These are phyloP conservation scores for Zea mays DNA, from an alignment of 176 grass and related monocot species.

Conservation along the genomic window DNA sequence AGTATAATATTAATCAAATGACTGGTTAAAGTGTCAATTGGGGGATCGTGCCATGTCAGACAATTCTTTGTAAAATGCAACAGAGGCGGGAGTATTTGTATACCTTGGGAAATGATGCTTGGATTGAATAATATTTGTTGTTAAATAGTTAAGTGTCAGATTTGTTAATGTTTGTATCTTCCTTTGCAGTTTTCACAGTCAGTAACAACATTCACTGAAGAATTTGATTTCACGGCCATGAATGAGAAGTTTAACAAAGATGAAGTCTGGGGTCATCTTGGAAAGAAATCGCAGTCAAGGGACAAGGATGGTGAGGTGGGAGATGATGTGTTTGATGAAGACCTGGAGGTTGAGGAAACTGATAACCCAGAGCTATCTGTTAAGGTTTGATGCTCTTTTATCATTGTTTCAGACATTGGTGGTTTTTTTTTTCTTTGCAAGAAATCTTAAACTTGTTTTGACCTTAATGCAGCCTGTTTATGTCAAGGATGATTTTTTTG, in stretches of 20 bases:
- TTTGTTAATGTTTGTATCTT: slow-evolving; percentile 21
- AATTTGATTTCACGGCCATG: slow-evolving; percentile 93
- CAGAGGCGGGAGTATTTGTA: not conserved
- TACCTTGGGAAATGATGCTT: not conserved
- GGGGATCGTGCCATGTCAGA: not conserved
- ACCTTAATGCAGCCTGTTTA: slow-evolving; percentile 61
- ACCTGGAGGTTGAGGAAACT: slow-evolving; percentile 53
- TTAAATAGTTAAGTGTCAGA: not conserved
- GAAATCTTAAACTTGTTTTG: slow-evolving; percentile 14
- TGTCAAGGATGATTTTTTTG: slow-evolving; percentile 86
- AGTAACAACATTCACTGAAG: slow-evolving; percentile 71
- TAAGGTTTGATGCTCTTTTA: slow-evolving; percentile 43
- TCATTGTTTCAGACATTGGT: not conserved
- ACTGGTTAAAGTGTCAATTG: not conserved
- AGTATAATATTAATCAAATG: not conserved
- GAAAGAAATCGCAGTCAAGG: slow-evolving; percentile 69
- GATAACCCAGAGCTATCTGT: slow-evolving; percentile 44
- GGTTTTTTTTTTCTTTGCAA: slow-evolving; percentile 10
- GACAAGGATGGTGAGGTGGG: slow-evolving; percentile 64
- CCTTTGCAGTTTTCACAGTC: slow-evolving; percentile 51
- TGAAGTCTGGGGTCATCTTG: slow-evolving; percentile 88
- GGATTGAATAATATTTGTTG: not conserved
- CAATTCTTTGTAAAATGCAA: not conserved
- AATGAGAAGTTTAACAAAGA: slow-evolving; percentile 96
- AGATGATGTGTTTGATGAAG: slow-evolving; percentile 70